Evolutionary conservation across 352 stramenopile species (phyloP), one percentile per base, ranked within the genome.

Genomic region (Globisporangium polare): DNA sequence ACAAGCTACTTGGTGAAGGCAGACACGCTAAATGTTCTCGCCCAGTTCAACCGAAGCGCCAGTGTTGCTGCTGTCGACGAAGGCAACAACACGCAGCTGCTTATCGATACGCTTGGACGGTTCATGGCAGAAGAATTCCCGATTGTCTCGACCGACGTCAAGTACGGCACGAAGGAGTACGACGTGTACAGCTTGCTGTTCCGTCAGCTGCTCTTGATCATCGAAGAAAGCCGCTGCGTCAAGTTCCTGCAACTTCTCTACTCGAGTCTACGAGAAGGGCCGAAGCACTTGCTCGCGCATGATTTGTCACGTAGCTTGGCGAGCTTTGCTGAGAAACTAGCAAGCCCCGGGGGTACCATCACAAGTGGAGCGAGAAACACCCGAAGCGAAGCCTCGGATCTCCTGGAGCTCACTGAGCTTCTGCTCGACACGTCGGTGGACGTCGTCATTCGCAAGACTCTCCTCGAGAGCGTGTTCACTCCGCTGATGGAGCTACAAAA

Each of bases 71-170:
- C 50, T 22, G 39, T 45, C 18, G 22, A 31, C 3, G 26, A 56
- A 31, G 51, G 68, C 18, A 41, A 60, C 7, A 54, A 54, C 5
- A 53, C 66, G 9, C 60, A 69, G 31, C 4, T 27, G 6, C 65
- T 77, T 4, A 46, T 84, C 43, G 65, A 76, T 17, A 69, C 70
- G 22, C 47, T 92, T 1, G 49, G 74, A 18, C 45, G 29, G 15
- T 88, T 94, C 55, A 68, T 90, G 45, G 73, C 88, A 10, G 75
- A 89, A 26, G 81, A 92, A 37, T 92, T 94, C 58, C 86, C 83
- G 5, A 87, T 93, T 39, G 61, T 73, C 27, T 94, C 86, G n/a
- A 72, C 65, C 24, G 86, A 94, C 67, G 82, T 93, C 5, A 69
- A 71, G 5, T 58, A 56, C 37, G 78, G 75, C 1, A 83, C 83